These are phyloP conservation scores for Trypanosoma theileri DNA, from an alignment of 208 protist genomes.

Conservation along the genomic window DNA sequence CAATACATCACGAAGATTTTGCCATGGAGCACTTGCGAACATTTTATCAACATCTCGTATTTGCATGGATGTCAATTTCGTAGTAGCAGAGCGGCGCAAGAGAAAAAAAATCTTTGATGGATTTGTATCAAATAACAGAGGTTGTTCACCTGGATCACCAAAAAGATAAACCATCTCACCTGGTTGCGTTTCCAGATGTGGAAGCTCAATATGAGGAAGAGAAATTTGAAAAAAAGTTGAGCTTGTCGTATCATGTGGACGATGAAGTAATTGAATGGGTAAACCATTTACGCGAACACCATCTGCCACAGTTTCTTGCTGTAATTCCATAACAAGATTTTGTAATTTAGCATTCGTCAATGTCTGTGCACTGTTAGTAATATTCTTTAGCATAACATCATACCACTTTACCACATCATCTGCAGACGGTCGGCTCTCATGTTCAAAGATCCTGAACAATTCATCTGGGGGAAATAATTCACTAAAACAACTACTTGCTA, in stretches of 20 bases:
- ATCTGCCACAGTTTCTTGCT: constrained; percentile 1
- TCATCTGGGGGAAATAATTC: constrained; percentile 19
- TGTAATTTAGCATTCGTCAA: constrained; percentile 18
- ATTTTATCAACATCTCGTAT: constrained; percentile 25
- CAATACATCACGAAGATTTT: background rate
- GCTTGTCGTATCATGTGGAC: constrained; percentile 33
- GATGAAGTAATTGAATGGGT: constrained; percentile 44
- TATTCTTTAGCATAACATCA: constrained; percentile 32
- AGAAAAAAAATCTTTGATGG: constrained; percentile 35
- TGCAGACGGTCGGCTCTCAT: constrained; percentile 35
- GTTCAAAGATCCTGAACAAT: constrained; percentile 30
- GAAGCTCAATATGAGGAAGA: constrained; percentile 30
- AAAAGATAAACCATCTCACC: constrained; percentile 44
- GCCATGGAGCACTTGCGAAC: constrained; percentile 13
- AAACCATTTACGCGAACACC: constrained; percentile 9
- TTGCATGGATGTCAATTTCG: constrained; percentile 31
- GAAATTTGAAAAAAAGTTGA: constrained; percentile 11
- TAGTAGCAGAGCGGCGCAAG: constrained; percentile 25
- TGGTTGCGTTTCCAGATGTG: constrained; percentile 42
- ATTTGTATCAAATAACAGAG: constrained; percentile 36
- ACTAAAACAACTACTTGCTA: constrained; percentile 17
- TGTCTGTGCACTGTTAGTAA: constrained; percentile 15
- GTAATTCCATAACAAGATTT: constrained; percentile 27
- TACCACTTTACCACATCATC: constrained; percentile 47
- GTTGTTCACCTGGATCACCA: background rate